Base-by-base conservation (phyloP, 75 land plant genomes). In the Pinus taeda region DNA sequence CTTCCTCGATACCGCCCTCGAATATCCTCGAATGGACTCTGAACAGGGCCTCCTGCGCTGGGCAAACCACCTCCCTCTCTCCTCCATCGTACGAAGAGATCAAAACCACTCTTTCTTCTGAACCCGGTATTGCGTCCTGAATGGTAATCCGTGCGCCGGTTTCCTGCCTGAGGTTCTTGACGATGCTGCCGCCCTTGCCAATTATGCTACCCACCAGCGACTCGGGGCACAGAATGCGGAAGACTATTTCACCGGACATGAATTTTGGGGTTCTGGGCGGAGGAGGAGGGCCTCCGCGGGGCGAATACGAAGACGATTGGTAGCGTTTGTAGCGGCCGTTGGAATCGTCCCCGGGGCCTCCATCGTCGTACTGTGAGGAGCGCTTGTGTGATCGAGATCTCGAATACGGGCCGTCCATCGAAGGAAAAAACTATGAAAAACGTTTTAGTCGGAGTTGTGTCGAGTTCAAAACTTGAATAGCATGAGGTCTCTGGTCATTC, bases 61-160 rank as follows among this genome's bases (percentile, higher is more conserved):
- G 95, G 7, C 89, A 88, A 60, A 81, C 81, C 5, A 45, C n/a
- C 22, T 83, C 80, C 64, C 76, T 82, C 57, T 86, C 90, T 22
- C 89, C 71, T 36, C 81, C 70, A 4, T 85, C 72, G 0, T 81
- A 78, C 53, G 90, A 92, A 14, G 94, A 79, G 37, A 91, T 86
- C 94, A 89, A 88, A 37, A 94, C 87, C 24, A 94, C 84, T 45
- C 92, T 70, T 78, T 92, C 97, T 61, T 89, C 94, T 30, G 94
- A 89, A 1, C 95, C 95, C 13, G 86, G 81, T 15, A 88, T 49
- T 4, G 86, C 57, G 74, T 84, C 88, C 56, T 89, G 92, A 21
- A 94, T 91, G 42, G 79, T 86, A 72, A 94, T 92, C 84, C 88
- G 90, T 24, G 97, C 94, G 8, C 97, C 94, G 0, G 97, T 94